Conservation (phyloP, 2,329 filamentous ascomycete species). For the Fusarium verticillioides region DNA sequence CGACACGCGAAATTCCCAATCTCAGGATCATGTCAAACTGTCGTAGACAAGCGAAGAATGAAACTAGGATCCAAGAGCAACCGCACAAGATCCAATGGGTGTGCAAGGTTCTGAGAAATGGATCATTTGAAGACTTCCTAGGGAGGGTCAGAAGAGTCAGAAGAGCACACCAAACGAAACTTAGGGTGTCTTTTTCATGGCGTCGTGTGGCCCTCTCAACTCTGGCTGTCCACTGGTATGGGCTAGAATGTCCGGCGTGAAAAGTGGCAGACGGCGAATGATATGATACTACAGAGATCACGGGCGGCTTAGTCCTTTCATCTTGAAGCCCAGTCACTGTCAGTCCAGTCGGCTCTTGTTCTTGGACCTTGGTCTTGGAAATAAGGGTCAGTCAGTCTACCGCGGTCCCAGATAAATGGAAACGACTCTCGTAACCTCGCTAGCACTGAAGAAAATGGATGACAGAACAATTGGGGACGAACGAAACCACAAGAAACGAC, state of each 20-base stretch:
- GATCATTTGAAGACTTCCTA: slow-evolving; percentile 11
- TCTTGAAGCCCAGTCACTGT: slow-evolving; percentile 16
- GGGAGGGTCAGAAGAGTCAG: slow-evolving; percentile 42
- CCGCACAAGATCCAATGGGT: slow-evolving; percentile 17
- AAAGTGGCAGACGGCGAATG: slow-evolving; percentile 28
- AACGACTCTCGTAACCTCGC: slow-evolving; percentile 24
- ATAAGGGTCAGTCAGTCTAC: slow-evolving; percentile 22
- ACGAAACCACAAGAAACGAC: slow-evolving; percentile 30
- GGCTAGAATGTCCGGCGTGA: slow-evolving; percentile 21
- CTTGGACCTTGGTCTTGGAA: not conserved
- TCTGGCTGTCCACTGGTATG: slow-evolving; percentile 38
- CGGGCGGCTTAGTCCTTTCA: slow-evolving; percentile 22
- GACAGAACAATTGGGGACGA: slow-evolving; percentile 36
- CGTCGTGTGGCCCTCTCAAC: slow-evolving; percentile 36
- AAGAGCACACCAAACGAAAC: slow-evolving; percentile 35
- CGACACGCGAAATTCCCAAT: slow-evolving; percentile 32
- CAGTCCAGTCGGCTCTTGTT: slow-evolving; percentile 13
- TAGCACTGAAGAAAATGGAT: slow-evolving; percentile 25
- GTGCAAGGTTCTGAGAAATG: slow-evolving; percentile 31
- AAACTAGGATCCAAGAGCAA: slow-evolving; percentile 20
- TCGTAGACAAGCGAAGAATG: slow-evolving; percentile 36
- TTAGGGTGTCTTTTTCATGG: slow-evolving; percentile 30
- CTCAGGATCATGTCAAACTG: slow-evolving; percentile 11
- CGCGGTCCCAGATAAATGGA: slow-evolving; percentile 32
- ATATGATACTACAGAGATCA: slow-evolving; percentile 36